Conservation (phyloP, 805 yeast species). For the Saturnispora galanensis region DNA sequence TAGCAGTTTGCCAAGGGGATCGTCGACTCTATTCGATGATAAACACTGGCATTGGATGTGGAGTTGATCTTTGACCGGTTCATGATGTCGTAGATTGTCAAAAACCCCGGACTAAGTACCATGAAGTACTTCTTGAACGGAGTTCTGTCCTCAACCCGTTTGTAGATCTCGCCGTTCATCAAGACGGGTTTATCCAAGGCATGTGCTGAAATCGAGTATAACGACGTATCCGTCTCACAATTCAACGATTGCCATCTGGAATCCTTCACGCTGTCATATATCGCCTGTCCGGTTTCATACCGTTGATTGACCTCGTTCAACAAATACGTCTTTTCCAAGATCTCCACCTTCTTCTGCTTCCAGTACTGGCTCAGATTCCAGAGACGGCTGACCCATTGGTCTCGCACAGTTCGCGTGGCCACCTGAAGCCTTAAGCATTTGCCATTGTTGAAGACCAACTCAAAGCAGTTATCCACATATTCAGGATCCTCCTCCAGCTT, state of each 20-base stretch:
- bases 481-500: conserved; percentile 6
- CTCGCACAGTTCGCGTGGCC: conserved; percentile 35
- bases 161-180: conserved; percentile 57
- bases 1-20: conserved; percentile 62
- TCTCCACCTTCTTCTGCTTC: conserved; percentile 37
- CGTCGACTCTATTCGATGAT: conserved; percentile 43
- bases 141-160: conserved; percentile 60
- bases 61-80: conserved; percentile 36
- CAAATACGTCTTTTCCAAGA: conserved; percentile 27
- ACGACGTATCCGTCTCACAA: conserved; percentile 41
- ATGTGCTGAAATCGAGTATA: conserved; percentile 47
- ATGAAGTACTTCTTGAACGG: conserved; percentile 53
- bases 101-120: conserved; percentile 59
- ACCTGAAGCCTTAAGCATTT: conserved; percentile 45
- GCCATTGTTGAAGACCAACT: conserved; percentile 40
- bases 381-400: conserved; percentile 59
- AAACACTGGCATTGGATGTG: conserved; percentile 35
- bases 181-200: conserved; percentile 53
- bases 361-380: conserved; percentile 44
- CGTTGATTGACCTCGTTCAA: conserved; percentile 35
- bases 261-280: conserved; percentile 9
- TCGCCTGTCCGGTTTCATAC: conserved; percentile 45
- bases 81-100: conserved; percentile 47
- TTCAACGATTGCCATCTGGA: conserved; percentile 45
- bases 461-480: conserved; percentile 39